Evolutionary conservation across 495 filamentous ascomycete species (phyloP), one percentile per base, ranked within the genome.

Genomic region (Penicillium coprophilum): DNA sequence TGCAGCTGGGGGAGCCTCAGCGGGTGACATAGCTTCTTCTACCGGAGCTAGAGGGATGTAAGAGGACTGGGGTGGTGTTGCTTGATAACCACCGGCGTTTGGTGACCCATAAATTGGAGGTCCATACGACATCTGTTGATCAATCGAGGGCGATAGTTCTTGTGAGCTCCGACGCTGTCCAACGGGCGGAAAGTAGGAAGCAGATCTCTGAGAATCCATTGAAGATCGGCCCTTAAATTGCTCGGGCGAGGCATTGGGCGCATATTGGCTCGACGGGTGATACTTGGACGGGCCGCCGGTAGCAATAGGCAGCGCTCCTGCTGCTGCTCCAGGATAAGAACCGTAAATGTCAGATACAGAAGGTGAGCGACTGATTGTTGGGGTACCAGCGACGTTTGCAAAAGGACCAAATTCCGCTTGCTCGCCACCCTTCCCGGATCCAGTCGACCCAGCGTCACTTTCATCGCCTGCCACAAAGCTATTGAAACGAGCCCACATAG

Each of bases 381-480:
- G 91, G 4, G 91, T 94, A 36, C 88, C 85, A 17, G 88, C 79
- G 41, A 96, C 79, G 46, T 85, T 87, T 28, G 87, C 84, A 68
- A 96, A 97, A 0, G 91, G 93, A 1, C 92, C 90, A 47, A 77
- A 56, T 31, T 90, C 89, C 20, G 56, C 50, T 46, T 63, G 69
- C 20, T 79, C 83, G 30, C 69, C 76, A 24, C 76, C 84, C 46
- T 80, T 82, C 21, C 75, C 74, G 32, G 87, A 82, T 12, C 81
- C 83, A 21, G 79, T 82, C 3, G 82, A 84, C 21, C 74, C 77
- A 38, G 73, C 75, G 56, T 87, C 85, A 47, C 83, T 84, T 24
- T 97, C 93, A 50, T 96, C 93, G 6, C 95, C 95, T 51, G 88
- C 87, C 48, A 99, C 90, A 62, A 97, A 97, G 56, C 89, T 96